Evolutionary conservation across 2,329 filamentous ascomycete genomes (phyloP).

Genomic region (Trichoderma sp.): DNA sequence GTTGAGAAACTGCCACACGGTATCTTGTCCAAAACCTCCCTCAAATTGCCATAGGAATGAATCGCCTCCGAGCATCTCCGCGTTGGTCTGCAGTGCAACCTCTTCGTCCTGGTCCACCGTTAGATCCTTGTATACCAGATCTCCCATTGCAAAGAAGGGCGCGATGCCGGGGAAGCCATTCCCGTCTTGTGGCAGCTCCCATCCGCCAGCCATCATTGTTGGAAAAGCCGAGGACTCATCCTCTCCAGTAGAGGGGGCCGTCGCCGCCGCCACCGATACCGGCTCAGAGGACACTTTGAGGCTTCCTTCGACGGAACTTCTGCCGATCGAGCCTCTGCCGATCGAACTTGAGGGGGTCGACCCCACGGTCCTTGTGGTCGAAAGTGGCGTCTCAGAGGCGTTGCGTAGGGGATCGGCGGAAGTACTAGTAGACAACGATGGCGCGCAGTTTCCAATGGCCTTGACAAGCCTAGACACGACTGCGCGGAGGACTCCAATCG

Average conservation of each 20-base stretch:
- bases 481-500: conserved; percentile 53
- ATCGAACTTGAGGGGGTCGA: conserved; percentile 22
- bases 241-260: not conserved
- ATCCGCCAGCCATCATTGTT: conserved; percentile 28
- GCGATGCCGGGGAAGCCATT: conserved; percentile 50
- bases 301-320: not conserved
- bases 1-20: conserved; percentile 56
- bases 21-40: conserved; percentile 53
- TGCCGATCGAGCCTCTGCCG: conserved; percentile 17
- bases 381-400: conserved; percentile 20
- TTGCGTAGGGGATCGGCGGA: not conserved
- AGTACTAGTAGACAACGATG: conserved; percentile 22
- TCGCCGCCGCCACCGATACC: not conserved
- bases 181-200: conserved; percentile 41
- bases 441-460: conserved; percentile 38
- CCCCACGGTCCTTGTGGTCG: conserved; percentile 3
- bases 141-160: conserved; percentile 55
- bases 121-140: conserved; percentile 56
- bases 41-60: conserved; percentile 48
- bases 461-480: conserved; percentile 53
- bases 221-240: not conserved
- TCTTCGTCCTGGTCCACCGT: conserved; percentile 39
- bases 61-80: conserved; percentile 13
- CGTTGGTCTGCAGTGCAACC: conserved; percentile 23
- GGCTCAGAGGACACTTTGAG: not conserved